These are phyloP conservation scores for Malus hybrid DNA, from an alignment of 331 rosid species.

Conservation along the genomic window DNA sequence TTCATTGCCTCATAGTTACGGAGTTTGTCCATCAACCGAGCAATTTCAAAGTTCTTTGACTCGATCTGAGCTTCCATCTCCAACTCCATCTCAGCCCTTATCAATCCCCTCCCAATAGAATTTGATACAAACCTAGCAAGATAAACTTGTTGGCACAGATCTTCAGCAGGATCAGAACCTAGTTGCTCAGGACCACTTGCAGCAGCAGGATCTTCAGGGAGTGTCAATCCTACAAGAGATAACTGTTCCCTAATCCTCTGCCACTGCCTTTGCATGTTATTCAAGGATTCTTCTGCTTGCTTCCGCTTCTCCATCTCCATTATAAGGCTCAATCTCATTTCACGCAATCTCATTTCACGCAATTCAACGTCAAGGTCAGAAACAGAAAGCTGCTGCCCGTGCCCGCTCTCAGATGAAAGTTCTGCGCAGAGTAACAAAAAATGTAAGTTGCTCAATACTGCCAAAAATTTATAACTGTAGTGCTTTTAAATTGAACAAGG, in stretches of 20 bases:
- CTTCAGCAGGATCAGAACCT: constrained; percentile 54
- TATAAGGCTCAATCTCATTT: constrained; percentile 58
- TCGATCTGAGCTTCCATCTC: constrained; percentile 78
- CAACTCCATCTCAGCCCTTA: constrained; percentile 72
- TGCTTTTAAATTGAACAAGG: neutral
- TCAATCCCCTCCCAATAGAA: constrained; percentile 72
- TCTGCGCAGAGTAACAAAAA: constrained; percentile 35
- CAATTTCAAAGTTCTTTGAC: constrained; percentile 81
- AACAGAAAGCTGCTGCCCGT: constrained; percentile 30
- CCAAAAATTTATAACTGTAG: neutral
- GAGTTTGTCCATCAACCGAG: constrained; percentile 77
- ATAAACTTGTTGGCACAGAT: constrained; percentile 63
- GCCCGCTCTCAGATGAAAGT: constrained; percentile 58
- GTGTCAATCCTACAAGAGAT: constrained; percentile 50
- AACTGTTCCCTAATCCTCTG: constrained; percentile 59
- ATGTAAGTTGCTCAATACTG: constrained; percentile 9
- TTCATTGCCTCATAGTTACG: constrained; percentile 85
- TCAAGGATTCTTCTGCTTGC: constrained; percentile 74
- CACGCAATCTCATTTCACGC: constrained; percentile 18
- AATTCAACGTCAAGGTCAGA: constrained; percentile 45
- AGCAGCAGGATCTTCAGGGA: constrained; percentile 51
- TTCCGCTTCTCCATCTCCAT: constrained; percentile 82
- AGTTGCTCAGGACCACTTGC: constrained; percentile 32
- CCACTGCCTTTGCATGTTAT: constrained; percentile 58
- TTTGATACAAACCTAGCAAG: constrained; percentile 71